Evolutionary conservation across 352 stramenopile genomes (phyloP).

Genomic region (Phytophthora hybrid): DNA sequence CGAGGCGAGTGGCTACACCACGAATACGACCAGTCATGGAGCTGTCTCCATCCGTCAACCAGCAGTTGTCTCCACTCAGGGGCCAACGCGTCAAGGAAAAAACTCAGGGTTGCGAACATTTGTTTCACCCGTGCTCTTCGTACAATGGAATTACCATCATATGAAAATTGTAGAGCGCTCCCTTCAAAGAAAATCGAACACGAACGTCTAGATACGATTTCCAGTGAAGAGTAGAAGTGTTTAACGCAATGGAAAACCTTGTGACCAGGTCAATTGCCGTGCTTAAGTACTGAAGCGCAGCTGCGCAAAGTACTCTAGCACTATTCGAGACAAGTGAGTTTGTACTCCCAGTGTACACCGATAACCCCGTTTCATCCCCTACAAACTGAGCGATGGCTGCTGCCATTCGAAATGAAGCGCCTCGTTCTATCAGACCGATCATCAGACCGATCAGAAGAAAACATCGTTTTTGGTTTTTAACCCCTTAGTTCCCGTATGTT

Average conservation of each 20-base stretch:
- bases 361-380: neutral
- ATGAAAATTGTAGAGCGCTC: neutral
- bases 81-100: neutral
- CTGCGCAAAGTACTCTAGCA: slow-evolving; percentile 2
- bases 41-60: neutral
- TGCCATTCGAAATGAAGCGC: slow-evolving; percentile 8
- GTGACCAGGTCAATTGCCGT: neutral
- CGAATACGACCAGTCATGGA: neutral
- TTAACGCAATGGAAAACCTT: slow-evolving; percentile 1
- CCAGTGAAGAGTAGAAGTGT: neutral
- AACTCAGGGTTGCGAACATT: neutral
- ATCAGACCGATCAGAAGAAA: slow-evolving; percentile 1
- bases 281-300: neutral
- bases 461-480: neutral
- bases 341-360: slow-evolving; percentile 1
- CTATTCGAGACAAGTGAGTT: slow-evolving; percentile 2
- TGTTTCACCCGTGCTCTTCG: neutral
- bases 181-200: neutral
- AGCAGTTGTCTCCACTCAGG: neutral
- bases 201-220: neutral
- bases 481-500: no score
- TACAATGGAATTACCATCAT: neutral
- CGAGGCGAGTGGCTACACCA: neutral
- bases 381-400: neutral
- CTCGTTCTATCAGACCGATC: neutral